These are phyloP conservation scores for Plantago major DNA, from an alignment of 257 asterid genomes.

Conservation along the genomic window DNA sequence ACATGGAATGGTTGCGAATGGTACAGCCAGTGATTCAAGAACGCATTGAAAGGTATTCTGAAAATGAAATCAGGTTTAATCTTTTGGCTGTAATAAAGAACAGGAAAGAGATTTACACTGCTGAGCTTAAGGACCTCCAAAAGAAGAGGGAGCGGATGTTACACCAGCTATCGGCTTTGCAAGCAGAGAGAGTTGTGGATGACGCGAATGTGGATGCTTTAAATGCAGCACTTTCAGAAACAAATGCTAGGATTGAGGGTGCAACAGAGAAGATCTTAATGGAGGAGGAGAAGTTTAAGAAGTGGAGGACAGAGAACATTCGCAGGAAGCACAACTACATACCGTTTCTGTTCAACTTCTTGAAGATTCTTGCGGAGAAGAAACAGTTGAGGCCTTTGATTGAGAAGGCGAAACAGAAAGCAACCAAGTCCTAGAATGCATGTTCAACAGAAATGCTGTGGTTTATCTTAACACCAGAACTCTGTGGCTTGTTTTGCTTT, in stretches of 20 bases:
- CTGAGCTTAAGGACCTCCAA: conserved; percentile 92
- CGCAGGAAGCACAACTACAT: conserved; percentile 90
- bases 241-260: conserved; percentile 71
- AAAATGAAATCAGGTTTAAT: conserved; percentile 86
- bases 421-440: conserved; percentile 44
- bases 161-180: conserved; percentile 67
- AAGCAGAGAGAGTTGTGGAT: conserved; percentile 73
- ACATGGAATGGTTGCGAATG: conserved; percentile 70
- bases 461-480: conserved; percentile 11
- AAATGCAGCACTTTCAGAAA: conserved; percentile 54
- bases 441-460: conserved; percentile 17
- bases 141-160: conserved; percentile 74
- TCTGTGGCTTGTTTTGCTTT: conserved; percentile 2
- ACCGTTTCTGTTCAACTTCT: conserved; percentile 89
- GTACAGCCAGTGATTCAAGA: conserved; percentile 93
- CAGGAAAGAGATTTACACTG: conserved; percentile 74
- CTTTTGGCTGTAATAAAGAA: conserved; percentile 83
- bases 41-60: conserved; percentile 79
- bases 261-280: conserved; percentile 86
- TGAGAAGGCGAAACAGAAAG: conserved; percentile 91
- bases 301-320: conserved; percentile 87
- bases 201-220: conserved; percentile 58
- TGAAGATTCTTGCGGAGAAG: conserved; percentile 99
- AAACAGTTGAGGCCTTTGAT: conserved; percentile 98
- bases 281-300: conserved; percentile 98